phyloP scores from a whole-genome alignment of 225 moss, liverwort and hornwort species.

The Marchantia paleacea region DNA sequence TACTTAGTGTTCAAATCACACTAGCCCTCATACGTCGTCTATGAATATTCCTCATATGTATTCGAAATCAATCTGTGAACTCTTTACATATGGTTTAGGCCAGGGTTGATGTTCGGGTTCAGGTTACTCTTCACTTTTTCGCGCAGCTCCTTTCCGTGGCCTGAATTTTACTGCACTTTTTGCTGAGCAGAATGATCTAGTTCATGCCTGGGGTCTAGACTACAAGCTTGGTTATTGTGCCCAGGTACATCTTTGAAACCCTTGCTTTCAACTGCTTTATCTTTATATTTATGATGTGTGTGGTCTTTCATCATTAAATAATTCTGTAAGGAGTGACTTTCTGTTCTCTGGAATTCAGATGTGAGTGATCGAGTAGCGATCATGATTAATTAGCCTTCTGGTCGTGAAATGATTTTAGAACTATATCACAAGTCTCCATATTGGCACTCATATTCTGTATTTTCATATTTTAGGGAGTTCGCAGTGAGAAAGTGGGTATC shows the following conservation, averaged over 20 bases:
- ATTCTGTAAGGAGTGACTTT: neutral
- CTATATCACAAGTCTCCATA: neutral
- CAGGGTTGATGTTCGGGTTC: too few relatives aligned
- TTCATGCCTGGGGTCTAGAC: slow-evolving; percentile 94
- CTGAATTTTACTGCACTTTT: neutral
- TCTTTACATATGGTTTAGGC: too few relatives aligned
- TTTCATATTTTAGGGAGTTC: slow-evolving; percentile 42
- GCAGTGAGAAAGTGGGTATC: slow-evolving; percentile 76
- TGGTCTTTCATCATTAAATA: neutral
- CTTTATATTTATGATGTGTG: neutral
- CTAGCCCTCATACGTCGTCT: too few relatives aligned
- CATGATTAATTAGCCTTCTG: neutral
- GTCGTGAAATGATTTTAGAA: neutral
- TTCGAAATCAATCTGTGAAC: too few relatives aligned
- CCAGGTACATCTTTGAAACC: slow-evolving; percentile 41
- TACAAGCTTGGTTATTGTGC: slow-evolving; percentile 89
- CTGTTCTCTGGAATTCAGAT: neutral
- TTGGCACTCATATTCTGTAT: neutral
- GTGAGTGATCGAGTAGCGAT: neutral
- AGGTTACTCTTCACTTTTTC: neutral
- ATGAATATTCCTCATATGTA: too few relatives aligned
- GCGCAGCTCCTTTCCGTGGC: neutral
- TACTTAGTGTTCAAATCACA: too few relatives aligned
- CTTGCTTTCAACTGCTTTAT: neutral
- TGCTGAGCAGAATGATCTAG: slow-evolving; percentile 73